These are phyloP conservation scores for Elasticomyces elasticus DNA, from an alignment of 495 filamentous ascomycete genomes.

Conservation along the genomic window DNA sequence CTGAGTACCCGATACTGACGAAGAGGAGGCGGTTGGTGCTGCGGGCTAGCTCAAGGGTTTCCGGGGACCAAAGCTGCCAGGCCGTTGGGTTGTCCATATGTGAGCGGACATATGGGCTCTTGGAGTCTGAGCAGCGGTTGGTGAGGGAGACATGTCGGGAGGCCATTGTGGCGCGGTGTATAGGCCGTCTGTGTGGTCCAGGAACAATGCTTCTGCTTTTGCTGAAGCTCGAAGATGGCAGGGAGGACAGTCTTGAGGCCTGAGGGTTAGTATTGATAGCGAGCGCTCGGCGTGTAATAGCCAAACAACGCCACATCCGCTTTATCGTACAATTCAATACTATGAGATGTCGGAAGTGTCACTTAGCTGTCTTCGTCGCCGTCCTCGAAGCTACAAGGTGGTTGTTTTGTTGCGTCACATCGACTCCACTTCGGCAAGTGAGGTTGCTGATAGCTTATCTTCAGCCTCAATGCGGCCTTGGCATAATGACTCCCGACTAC, in stretches of 20 bases:
- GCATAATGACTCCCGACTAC: background rate
- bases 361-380: too few relatives aligned
- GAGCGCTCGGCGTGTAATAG: background rate
- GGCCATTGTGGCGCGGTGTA: constrained; percentile 1
- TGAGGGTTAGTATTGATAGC: background rate
- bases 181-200: background rate
- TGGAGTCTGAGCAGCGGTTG: constrained; percentile 65
- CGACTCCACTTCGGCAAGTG: background rate
- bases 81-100: constrained; percentile 81
- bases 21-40: constrained; percentile 79
- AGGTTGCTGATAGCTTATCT: background rate
- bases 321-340: background rate
- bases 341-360: too few relatives aligned
- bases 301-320: background rate
- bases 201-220: background rate
- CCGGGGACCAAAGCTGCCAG: constrained; percentile 82
- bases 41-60: constrained; percentile 65
- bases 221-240: background rate
- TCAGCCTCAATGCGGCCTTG: background rate
- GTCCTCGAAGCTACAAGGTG: too few relatives aligned
- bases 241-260: background rate
- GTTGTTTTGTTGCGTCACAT: background rate
- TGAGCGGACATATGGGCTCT: constrained; percentile 69
- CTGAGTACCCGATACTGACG: constrained; percentile 89
- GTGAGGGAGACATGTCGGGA: constrained; percentile 33